phyloP scores from a whole-genome alignment of 768 basidiomycete species.

The Coprinopsis sp. region DNA sequence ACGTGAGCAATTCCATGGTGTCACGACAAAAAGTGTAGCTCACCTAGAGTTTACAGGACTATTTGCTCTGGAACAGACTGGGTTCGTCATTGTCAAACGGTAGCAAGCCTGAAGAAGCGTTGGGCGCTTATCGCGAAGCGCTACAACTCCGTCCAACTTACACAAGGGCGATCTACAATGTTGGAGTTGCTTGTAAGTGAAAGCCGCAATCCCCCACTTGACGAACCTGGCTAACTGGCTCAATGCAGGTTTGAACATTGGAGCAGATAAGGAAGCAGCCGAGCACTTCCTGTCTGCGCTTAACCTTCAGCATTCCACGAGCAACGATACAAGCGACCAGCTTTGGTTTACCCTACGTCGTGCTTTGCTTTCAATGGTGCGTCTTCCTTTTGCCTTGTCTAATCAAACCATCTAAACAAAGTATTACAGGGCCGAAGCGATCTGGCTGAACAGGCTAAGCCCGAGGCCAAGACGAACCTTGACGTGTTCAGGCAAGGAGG shows the following conservation, averaged over 20 bases:
- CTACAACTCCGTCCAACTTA: constrained; percentile 89
- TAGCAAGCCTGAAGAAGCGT: constrained; percentile 88
- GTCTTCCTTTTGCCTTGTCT: background rate
- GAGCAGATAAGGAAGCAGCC: constrained; percentile 90
- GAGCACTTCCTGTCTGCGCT: constrained; percentile 92
- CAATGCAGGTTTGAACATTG: constrained; percentile 83
- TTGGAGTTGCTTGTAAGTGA: constrained; percentile 90
- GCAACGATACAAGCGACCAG: constrained; percentile 71
- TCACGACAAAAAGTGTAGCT: background rate
- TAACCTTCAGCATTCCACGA: constrained; percentile 67
- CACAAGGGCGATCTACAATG: constrained; percentile 95
- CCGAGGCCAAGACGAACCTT: constrained; percentile 56
- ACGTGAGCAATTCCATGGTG: constrained; percentile 25
- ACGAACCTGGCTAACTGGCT: constrained; percentile 8
- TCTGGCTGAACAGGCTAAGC: constrained; percentile 70
- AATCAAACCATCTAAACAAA: constrained; percentile 2
- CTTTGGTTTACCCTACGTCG: constrained; percentile 89
- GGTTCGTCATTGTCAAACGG: constrained; percentile 95
- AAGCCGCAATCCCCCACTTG: background rate
- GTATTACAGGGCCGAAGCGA: constrained; percentile 66
- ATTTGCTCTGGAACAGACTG: constrained; percentile 90
- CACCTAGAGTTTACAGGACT: constrained; percentile 51
- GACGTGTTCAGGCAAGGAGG: constrained; percentile 77
- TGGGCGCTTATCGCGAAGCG: constrained; percentile 87
- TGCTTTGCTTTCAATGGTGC: constrained; percentile 75